Base-by-base conservation (phyloP, 1,284 basidiomycete species). In the Marasmius fiardii region DNA sequence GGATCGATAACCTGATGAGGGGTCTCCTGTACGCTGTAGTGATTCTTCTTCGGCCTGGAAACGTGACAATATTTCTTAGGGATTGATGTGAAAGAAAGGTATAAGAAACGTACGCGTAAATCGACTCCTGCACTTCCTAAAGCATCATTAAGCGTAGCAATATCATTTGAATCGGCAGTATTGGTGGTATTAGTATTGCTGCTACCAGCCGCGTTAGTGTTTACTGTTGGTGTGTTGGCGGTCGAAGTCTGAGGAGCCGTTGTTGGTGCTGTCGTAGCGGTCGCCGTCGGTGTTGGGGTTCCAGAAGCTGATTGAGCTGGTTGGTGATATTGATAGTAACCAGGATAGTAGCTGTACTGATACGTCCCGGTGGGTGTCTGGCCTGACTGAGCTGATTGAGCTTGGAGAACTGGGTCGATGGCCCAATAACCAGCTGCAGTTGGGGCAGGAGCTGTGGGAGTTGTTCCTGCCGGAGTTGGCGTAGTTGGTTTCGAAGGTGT, bases 51-150 rank as follows among this genome's bases (percentile, higher is more conserved):
- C 90, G 0, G 90, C 90, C 89, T 92, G 54, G 5, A 44, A n/a
- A 57, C 43, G 43, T 1, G 28, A 12, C 33, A 47, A 58, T 43
- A 23, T 43, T 33, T 59, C 12, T 49, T 21, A 45, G 45, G 35
- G 4, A 23, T 21, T 26, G 55, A 21, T 33, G 24, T 50, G 34
- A 37, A 41, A 52, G 57, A 33, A 14, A 53, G 39, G 3, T 8
- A 8, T 33, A 23, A 37, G 28, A 35, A 21, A 71, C 77, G 60
- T 63, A 90, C 90, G 65, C 87, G 74, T 35, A 92, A 72, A 72
- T 93, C 90, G 6, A 93, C 88, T 14, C 90, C 90, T 12, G 90
- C 89, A 64, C 88, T 90, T 4, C 89, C 90, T 3, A 92, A 70
- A 1, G 89, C 90, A 65, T 93, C 90, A 56, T 90, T 92, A 45